phyloP scores from a whole-genome alignment of 208 protist species.

The Leishmania guyanensis region DNA sequence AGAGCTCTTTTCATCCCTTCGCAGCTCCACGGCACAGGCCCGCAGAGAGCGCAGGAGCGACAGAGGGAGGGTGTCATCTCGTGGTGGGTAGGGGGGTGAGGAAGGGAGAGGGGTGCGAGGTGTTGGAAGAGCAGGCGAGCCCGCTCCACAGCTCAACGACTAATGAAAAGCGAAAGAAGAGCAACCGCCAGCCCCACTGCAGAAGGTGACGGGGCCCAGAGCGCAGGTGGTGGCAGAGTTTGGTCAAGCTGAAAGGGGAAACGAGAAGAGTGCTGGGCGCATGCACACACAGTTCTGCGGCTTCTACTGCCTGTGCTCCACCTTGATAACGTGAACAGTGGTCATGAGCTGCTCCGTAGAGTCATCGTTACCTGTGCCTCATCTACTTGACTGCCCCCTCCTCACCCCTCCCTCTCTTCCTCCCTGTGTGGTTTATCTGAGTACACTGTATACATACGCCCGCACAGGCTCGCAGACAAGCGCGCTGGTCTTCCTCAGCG shows the following conservation, averaged over 20 bases:
- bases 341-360: background rate
- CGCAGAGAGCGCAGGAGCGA: background rate
- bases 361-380: background rate
- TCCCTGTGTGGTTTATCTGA: background rate
- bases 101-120: background rate
- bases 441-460: background rate
- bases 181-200: background rate
- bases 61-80: background rate
- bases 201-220: slow-evolving; percentile 1
- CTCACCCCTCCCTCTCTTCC: background rate
- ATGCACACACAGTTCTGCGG: background rate
- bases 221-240: too few relatives aligned
- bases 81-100: background rate
- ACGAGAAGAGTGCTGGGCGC: background rate
- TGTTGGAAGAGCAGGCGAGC: background rate
- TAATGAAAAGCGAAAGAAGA: background rate
- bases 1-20: background rate
- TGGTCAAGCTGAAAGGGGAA: too few relatives aligned
- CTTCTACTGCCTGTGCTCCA: background rate
- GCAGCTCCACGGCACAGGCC: background rate
- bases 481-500: background rate
- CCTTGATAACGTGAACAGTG: background rate
- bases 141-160: background rate
- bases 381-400: background rate
- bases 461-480: background rate